These are phyloP conservation scores for Chenopodium berlandieri DNA, from an alignment of 148 eudicot genomes.

Conservation along the genomic window DNA sequence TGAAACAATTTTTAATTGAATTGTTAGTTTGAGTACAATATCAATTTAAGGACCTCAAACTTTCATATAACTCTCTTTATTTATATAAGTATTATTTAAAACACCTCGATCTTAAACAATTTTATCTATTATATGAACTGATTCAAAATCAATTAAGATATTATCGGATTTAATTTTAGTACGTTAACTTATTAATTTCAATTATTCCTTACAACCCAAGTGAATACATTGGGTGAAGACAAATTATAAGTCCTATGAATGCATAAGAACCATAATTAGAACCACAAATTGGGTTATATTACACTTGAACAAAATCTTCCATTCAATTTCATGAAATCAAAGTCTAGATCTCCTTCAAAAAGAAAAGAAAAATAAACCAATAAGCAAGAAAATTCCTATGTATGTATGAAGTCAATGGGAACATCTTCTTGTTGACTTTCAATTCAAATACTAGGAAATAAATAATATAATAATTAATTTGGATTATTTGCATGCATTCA, in stretches of 20 bases:
- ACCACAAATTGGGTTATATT: neutral
- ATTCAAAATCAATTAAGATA: no score
- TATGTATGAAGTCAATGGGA: constrained; percentile 22
- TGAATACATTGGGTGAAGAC: no score
- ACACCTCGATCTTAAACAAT: no score
- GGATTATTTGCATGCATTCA: constrained; percentile 10
- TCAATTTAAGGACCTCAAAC: no score
- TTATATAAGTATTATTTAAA: no score
- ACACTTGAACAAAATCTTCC: neutral
- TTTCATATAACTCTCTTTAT: no score
- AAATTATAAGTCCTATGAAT: neutral
- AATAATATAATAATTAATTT: neutral
- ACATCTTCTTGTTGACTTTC: constrained; percentile 44
- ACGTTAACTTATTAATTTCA: no score
- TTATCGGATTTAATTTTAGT: no score
- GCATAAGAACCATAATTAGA: neutral
- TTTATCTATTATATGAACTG: no score
- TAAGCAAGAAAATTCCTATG: constrained; percentile 14
- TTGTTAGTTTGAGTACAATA: no score
- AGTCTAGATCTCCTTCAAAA: constrained; percentile 9
- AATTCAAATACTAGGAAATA: neutral
- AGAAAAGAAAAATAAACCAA: neutral
- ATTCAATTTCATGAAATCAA: neutral
- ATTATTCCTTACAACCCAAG: no score
- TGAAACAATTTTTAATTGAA: no score